These are phyloP conservation scores for Aspergillus neotritici DNA, from an alignment of 2,329 filamentous ascomycete species.

Conservation along the genomic window DNA sequence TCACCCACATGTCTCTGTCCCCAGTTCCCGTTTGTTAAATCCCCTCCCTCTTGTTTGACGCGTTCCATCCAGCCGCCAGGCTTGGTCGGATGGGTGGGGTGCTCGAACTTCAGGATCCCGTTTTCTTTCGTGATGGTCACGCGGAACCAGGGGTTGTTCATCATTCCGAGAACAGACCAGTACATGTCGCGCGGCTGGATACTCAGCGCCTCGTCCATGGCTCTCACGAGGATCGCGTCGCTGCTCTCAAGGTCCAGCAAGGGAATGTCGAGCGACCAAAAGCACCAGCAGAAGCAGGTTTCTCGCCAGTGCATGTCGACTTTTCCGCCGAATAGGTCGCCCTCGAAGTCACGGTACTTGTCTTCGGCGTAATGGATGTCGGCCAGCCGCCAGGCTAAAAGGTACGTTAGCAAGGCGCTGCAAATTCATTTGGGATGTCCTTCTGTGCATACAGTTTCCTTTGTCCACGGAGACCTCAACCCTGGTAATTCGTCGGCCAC, in stretches of 20 bases:
- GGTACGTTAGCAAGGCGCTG: slow-evolving; percentile 7
- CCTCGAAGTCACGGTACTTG: slow-evolving; percentile 63
- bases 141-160: slow-evolving; percentile 95
- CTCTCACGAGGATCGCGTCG: slow-evolving; percentile 71
- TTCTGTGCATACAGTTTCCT: slow-evolving; percentile 51
- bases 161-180: slow-evolving; percentile 93
- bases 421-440: not conserved
- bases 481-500: slow-evolving; percentile 74
- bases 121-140: slow-evolving; percentile 68
- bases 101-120: slow-evolving; percentile 67
- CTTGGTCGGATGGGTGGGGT: slow-evolving; percentile 76
- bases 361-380: slow-evolving; percentile 81
- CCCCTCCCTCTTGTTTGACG: slow-evolving; percentile 74
- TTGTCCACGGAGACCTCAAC: slow-evolving; percentile 80
- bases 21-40: slow-evolving; percentile 78
- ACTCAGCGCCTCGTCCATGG: slow-evolving; percentile 87
- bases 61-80: slow-evolving; percentile 90
- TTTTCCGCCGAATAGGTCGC: slow-evolving; percentile 64
- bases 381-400: slow-evolving; percentile 63
- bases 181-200: slow-evolving; percentile 90
- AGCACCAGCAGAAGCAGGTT: slow-evolving; percentile 83
- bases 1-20: slow-evolving; percentile 61
- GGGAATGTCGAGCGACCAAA: slow-evolving; percentile 71
- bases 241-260: slow-evolving; percentile 57
- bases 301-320: slow-evolving; percentile 80